phyloP scores from a whole-genome alignment of 2,329 filamentous ascomycete genomes.

The Colletotrichum endophyticum region DNA sequence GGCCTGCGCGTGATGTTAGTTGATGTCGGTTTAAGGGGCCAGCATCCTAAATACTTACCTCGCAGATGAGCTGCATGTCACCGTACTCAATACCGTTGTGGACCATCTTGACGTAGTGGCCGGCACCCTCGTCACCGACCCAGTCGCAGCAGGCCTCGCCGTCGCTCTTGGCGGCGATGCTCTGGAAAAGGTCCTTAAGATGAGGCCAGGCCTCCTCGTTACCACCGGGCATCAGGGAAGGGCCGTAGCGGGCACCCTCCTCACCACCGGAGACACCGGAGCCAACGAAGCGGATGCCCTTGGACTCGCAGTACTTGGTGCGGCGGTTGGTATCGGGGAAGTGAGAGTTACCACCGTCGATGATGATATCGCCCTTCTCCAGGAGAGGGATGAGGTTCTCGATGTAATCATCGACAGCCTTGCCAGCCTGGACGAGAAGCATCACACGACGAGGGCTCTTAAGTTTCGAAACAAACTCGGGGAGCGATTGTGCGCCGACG shows the following conservation, averaged over 20 bases:
- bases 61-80: constrained; percentile 99
- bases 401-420: constrained; percentile 98
- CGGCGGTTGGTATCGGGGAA: constrained; percentile 99
- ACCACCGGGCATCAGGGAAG: constrained; percentile 98
- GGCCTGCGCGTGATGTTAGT: constrained; percentile 64
- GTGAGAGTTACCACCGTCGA: constrained; percentile 99
- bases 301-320: constrained; percentile 82
- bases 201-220: constrained; percentile 97
- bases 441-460: constrained; percentile 96
- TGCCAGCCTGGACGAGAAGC: constrained; percentile 98
- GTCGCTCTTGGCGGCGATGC: constrained; percentile 96
- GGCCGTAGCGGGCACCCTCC: constrained; percentile 97
- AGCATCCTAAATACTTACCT: constrained; percentile 63
- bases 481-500: too few species aligned
- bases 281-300: constrained; percentile 95
- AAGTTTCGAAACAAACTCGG: too few species aligned
- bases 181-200: constrained; percentile 99
- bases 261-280: constrained; percentile 98
- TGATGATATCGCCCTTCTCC: constrained; percentile 94
- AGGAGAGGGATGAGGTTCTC: constrained; percentile 87
- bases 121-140: constrained; percentile 99
- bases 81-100: constrained; percentile 99
- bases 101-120: constrained; percentile 99
- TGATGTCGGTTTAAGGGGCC: neutral
- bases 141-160: constrained; percentile 98